Percentiles rank a stretch among this genome's conserved stretches.
phyloP scores from a whole-genome alignment of 805 yeast genomes.

The Pichia scutulata region DNA sequence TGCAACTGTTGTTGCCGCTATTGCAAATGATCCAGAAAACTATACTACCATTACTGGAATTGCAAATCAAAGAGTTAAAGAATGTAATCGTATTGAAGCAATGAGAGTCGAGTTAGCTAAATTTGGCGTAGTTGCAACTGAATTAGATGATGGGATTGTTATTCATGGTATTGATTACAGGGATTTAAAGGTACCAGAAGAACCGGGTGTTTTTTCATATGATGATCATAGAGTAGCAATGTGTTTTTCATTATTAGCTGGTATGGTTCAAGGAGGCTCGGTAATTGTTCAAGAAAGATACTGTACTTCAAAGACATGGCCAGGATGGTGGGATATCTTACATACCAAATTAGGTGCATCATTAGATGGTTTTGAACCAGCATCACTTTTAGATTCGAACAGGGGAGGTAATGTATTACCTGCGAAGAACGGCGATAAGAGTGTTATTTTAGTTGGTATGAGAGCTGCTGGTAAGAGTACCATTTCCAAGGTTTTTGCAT shows the following conservation, averaged over 20 bases:
- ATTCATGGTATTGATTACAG: conserved; percentile 59
- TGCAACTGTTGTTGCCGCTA: conserved; percentile 94
- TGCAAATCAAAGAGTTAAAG: conserved; percentile 97
- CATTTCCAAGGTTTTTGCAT: conserved; percentile 71
- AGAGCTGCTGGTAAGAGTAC: conserved; percentile 96
- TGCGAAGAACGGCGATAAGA: conserved; percentile 37
- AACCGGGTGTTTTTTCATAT: conserved; percentile 63
- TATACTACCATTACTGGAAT: conserved; percentile 85
- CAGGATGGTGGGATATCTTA: conserved; percentile 98
- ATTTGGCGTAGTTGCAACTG: conserved; percentile 81
- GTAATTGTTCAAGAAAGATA: conserved; percentile 78
- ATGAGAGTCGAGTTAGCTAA: conserved; percentile 85
- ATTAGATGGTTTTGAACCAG: conserved; percentile 62
- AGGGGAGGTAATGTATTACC: conserved; percentile 13
- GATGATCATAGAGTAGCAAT: conserved; percentile 98
- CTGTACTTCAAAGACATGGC: conserved; percentile 98
- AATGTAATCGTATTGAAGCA: conserved; percentile 92
- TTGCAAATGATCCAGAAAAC: conserved; percentile 47
- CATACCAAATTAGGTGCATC: conserved; percentile 57
- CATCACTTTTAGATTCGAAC: conserved; percentile 12
- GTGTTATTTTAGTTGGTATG: conserved; percentile 88
- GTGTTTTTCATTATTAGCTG: conserved; percentile 88
- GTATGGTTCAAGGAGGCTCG: conserved; percentile 43
- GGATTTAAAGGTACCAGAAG: conserved; percentile 48
- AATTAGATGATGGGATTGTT: conserved; percentile 87